These are phyloP conservation scores for Eucalyptus tenuipes DNA, from an alignment of 345 rosid species.

Conservation along the genomic window DNA sequence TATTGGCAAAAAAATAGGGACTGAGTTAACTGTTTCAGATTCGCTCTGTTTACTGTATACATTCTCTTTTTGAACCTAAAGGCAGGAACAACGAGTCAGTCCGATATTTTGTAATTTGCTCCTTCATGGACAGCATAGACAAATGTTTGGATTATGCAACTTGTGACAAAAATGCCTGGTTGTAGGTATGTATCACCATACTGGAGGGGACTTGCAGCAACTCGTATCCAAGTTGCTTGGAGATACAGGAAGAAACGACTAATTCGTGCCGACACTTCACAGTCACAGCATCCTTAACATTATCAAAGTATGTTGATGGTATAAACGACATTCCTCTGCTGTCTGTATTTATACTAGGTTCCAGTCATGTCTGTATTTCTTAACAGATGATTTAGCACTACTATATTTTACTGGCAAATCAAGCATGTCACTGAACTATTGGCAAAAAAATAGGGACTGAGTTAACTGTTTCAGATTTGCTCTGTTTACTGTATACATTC, in stretches of 20 bases:
- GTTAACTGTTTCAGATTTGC: neutral
- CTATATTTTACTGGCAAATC: neutral
- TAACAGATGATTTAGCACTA: neutral
- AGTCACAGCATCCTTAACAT: neutral
- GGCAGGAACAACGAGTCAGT: neutral
- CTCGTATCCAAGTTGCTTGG: constrained; percentile 73
- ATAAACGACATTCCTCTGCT: neutral
- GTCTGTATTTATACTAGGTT: neutral
- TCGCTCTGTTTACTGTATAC: neutral
- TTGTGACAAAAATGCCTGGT: neutral
- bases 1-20: neutral
- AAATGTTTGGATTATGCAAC: neutral
- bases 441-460: neutral
- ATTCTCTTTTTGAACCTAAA: neutral
- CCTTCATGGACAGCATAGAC: neutral
- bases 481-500: neutral
- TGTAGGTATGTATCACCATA: constrained; percentile 70
- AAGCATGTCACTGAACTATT: neutral
- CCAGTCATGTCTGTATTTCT: no score
- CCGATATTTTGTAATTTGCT: neutral
- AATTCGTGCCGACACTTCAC: constrained; percentile 8
- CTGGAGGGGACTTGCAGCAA: constrained; percentile 61
- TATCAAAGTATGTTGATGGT: neutral
- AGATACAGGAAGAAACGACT: constrained; percentile 59
- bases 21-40: neutral